Conservation (phyloP, 2,329 filamentous ascomycete species). For the Coniochaeta sp. region DNA sequence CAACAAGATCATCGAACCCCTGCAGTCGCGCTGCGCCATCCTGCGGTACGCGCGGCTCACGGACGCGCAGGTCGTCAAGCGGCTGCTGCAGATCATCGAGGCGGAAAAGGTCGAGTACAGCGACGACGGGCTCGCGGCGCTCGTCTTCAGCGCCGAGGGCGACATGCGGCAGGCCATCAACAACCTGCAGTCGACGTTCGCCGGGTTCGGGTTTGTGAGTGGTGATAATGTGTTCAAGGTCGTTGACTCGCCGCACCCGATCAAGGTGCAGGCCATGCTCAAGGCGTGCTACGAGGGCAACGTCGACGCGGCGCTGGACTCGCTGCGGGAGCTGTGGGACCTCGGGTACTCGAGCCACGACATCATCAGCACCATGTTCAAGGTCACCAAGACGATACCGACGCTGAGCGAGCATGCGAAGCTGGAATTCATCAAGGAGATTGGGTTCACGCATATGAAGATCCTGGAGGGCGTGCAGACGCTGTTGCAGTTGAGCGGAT, state of each 20-base stretch:
- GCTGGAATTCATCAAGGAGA: constrained; percentile 96
- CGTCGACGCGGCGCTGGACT: constrained; percentile 79
- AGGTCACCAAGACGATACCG: constrained; percentile 91
- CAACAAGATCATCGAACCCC: constrained; percentile 99
- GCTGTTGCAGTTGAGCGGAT: constrained; percentile 86
- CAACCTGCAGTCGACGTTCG: constrained; percentile 87
- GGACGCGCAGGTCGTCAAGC: constrained; percentile 85
- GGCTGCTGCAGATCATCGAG: constrained; percentile 85
- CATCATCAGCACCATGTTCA: constrained; percentile 99
- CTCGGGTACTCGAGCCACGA: constrained; percentile 98
- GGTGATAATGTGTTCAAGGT: constrained; percentile 98
- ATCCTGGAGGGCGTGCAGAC: constrained; percentile 97
- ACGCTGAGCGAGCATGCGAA: constrained; percentile 90
- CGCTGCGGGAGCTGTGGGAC: constrained; percentile 84
- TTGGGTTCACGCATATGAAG: constrained; percentile 98
- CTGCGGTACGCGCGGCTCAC: constrained; percentile 88
- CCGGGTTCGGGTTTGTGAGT: constrained; percentile 94
- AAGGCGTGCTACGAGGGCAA: constrained; percentile 94
- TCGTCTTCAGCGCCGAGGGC: constrained; percentile 94
- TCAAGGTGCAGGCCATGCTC: constrained; percentile 98
- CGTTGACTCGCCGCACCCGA: constrained; percentile 92
- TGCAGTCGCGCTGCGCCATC: constrained; percentile 94
- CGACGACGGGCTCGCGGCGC: constrained; percentile 89
- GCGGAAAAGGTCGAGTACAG: constrained; percentile 86
- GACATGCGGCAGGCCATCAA: constrained; percentile 99